phyloP scores from a whole-genome alignment of 2,329 filamentous ascomycete species.

The Trichoderma sp. region DNA sequence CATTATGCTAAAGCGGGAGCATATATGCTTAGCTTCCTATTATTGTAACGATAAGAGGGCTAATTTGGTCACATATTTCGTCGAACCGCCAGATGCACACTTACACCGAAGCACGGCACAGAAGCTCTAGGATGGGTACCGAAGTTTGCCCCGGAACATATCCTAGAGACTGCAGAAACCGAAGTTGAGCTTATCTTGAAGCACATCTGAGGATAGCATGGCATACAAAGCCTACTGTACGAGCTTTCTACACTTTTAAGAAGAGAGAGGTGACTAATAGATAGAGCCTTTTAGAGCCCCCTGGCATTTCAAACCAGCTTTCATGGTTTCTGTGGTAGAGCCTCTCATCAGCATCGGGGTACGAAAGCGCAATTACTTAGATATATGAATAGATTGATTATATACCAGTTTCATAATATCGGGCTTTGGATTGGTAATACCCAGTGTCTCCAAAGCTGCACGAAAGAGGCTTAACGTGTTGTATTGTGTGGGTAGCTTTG shows the following conservation, averaged over 20 bases:
- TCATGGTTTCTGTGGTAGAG: background rate
- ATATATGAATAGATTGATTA: background rate
- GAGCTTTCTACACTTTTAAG: background rate
- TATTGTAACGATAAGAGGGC: background rate
- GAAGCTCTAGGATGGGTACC: background rate
- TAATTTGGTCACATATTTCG: background rate
- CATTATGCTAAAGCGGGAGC: background rate
- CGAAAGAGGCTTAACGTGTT: background rate
- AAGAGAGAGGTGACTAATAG: too few relatives aligned
- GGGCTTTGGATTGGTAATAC: background rate
- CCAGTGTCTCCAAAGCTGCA: background rate
- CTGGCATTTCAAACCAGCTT: too few relatives aligned
- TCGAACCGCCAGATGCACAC: background rate
- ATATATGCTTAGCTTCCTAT: background rate
- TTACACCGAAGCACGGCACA: background rate
- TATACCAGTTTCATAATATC: background rate
- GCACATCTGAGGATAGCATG: background rate
- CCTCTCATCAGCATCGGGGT: background rate
- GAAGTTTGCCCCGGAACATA: background rate
- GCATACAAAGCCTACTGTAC: rapidly evolving
- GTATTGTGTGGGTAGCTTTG: background rate
- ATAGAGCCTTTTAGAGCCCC: rapidly evolving
- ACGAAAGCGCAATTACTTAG: background rate
- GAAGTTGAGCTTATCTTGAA: background rate
- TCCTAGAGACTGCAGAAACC: background rate